Evolutionary conservation across 805 yeast species (phyloP), one percentile per base, ranked within the genome.

Genomic region (Candida silvatica): DNA sequence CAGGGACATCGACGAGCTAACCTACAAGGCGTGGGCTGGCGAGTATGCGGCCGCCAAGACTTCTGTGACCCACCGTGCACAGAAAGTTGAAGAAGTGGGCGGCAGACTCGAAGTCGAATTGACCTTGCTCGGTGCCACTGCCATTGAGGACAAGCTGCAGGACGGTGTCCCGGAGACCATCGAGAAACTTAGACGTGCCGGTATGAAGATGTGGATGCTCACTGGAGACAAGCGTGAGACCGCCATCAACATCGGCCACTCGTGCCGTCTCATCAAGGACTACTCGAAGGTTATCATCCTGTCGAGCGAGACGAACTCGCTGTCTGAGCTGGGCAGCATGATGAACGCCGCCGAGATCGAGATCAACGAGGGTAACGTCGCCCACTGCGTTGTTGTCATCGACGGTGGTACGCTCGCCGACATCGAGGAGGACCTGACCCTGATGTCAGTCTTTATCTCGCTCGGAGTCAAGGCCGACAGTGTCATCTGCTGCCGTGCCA

Each of bases 141-240:
- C 97, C 0, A 92, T 92, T 42, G 99, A 92, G 54, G 99, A 92
- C 53, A 92, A 90, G 52, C 66, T 92, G 27, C 99, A 92, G 59
- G 81, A 79, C 17, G 99, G 98, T n/a, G 98, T 92, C 5, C 81
- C 97, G 17, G 95, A 88, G 36, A 74, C 97, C 0, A 88, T 92
- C 43, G 97, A 86, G 39, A 87, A 86, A 50, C 67, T 92, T 33
- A 73, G 95, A 47, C 69, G 94, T 43, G 97, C 99, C 0, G 95
- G 95, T 3, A 86, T 92, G 38, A 85, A 80, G 49, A 61, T 92
- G 67, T 92, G 99, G 99, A 92, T 92, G 97, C 64, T 92, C 32
- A 92, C 99, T 0, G 99, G 99, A 30, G 99, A 92, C 55, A 94
- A 94, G 53, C 67, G 97, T 39, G 99, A 92, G 58, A 92, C 99